Conservation (phyloP, 2,329 filamentous ascomycete genomes). For the Sporothrix pseudoabietina region DNA sequence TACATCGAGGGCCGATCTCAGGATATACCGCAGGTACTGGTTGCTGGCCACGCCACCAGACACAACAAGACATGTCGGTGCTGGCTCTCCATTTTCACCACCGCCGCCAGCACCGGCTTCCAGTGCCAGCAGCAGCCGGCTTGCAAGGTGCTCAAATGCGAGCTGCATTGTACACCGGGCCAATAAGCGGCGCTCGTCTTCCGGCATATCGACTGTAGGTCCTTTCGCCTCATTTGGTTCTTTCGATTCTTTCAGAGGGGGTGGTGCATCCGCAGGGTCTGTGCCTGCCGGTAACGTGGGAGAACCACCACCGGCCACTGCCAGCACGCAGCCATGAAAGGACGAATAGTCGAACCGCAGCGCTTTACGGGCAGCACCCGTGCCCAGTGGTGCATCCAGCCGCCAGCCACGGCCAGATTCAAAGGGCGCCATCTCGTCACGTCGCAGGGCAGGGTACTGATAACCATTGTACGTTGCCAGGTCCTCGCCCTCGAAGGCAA, state of each 20-base stretch:
- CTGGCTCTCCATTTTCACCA: constrained; percentile 8
- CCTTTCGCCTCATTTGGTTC: not conserved
- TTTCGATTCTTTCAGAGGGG: too few species aligned
- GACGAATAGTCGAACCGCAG: constrained; percentile 76
- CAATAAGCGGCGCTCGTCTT: constrained; percentile 66
- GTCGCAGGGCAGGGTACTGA: constrained; percentile 57
- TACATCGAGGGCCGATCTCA: constrained; percentile 59
- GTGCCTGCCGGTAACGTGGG: not conserved
- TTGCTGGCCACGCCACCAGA: constrained; percentile 92
- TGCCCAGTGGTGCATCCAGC: constrained; percentile 65
- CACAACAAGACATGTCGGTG: constrained; percentile 63
- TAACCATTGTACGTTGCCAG: constrained; percentile 53
- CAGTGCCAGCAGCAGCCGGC: constrained; percentile 71
- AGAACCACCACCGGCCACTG: constrained; percentile 37
- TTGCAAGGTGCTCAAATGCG: constrained; percentile 84
- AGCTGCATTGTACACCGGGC: constrained; percentile 75
- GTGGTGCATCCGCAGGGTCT: not conserved
- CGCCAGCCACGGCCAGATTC: constrained; percentile 57
- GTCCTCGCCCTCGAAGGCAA: constrained; percentile 64
- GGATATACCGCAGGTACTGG: constrained; percentile 70
- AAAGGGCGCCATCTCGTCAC: constrained; percentile 57
- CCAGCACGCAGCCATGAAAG: constrained; percentile 58
- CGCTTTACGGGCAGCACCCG: constrained; percentile 49
- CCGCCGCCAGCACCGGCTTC: constrained; percentile 34
- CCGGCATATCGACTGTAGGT: constrained; percentile 43